Conservation (phyloP, 2,329 filamentous ascomycete species). For the Aspergillus melleus region DNA sequence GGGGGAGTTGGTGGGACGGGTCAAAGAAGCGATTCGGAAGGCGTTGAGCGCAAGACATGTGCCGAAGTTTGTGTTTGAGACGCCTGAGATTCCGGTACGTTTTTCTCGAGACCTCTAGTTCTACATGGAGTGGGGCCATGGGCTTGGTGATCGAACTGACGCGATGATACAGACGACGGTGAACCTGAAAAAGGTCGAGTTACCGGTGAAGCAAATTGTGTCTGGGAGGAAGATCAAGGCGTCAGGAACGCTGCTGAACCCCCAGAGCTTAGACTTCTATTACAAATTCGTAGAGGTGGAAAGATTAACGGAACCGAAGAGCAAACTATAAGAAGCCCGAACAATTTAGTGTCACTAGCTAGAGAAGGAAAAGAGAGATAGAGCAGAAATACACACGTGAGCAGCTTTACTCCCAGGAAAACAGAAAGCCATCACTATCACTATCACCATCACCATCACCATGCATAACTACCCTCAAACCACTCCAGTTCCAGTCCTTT, state of each 20-base stretch:
- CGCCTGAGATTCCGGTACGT: slow-evolving; percentile 75
- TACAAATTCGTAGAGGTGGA: slow-evolving; percentile 77
- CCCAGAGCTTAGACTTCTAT: slow-evolving; percentile 72
- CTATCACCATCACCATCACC: too few species aligned
- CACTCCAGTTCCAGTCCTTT: too few species aligned
- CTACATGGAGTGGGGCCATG: too few species aligned
- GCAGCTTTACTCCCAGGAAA: too few species aligned
- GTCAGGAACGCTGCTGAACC: slow-evolving; percentile 75
- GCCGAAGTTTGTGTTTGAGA: slow-evolving; percentile 76
- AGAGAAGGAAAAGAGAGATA: too few species aligned
- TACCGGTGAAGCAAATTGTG: slow-evolving; percentile 82
- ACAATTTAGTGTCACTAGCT: too few species aligned
- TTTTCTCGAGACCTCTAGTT: too few species aligned
- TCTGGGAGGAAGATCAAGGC: slow-evolving; percentile 72
- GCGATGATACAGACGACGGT: slow-evolving; percentile 64
- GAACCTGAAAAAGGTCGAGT: slow-evolving; percentile 81
- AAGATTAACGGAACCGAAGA: slow-evolving; percentile 47
- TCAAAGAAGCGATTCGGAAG: slow-evolving; percentile 65
- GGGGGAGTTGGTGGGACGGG: slow-evolving; percentile 52
- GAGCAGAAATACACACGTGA: too few species aligned
- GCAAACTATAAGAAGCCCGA: slow-evolving; percentile 16
- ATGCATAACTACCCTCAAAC: too few species aligned
- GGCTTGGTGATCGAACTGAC: neutral
- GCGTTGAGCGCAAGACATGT: slow-evolving; percentile 73
- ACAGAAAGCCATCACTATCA: too few species aligned